Percentiles rank a stretch among this genome's conserved stretches.
phyloP scores from a whole-genome alignment of 208 protist genomes.

The Trypanosoma vivax region DNA sequence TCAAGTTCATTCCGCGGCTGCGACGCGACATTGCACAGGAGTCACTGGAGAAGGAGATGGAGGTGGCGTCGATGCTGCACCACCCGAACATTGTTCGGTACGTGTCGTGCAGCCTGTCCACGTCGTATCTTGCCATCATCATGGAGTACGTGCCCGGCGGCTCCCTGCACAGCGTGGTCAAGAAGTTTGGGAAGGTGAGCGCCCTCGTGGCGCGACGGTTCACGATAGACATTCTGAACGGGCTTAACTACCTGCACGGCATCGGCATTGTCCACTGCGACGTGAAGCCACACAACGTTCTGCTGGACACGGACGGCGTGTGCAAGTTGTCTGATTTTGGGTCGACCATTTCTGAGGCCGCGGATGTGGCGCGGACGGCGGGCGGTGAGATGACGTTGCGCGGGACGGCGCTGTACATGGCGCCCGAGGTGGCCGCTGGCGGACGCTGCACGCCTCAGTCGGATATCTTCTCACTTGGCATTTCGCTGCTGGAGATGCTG shows the following conservation, averaged over 20 bases:
- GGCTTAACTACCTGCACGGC: conserved; percentile 72
- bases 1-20: conserved; percentile 67
- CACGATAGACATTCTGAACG: conserved; percentile 67
- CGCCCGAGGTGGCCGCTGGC: conserved; percentile 67
- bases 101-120: conserved; percentile 53
- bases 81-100: conserved; percentile 82
- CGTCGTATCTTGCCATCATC: conserved; percentile 62
- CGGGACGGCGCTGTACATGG: conserved; percentile 79
- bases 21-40: conserved; percentile 57
- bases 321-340: conserved; percentile 88
- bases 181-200: conserved; percentile 61
- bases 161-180: conserved; percentile 62
- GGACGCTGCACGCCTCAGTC: conserved; percentile 45
- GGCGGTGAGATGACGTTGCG: conserved; percentile 46
- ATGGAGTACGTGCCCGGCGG: conserved; percentile 85
- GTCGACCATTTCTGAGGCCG: conserved; percentile 45
- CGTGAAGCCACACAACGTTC: conserved; percentile 85
- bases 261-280: conserved; percentile 74
- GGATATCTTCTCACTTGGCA: conserved; percentile 78
- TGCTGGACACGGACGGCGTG: conserved; percentile 67
- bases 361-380: conserved; percentile 15
- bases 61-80: conserved; percentile 42
- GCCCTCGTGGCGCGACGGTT: conserved; percentile 53
- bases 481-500: conserved; percentile 75
- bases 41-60: conserved; percentile 58